These are phyloP conservation scores for Pyrenophora teres DNA, from an alignment of 2,329 filamentous ascomycete species.

Conservation along the genomic window DNA sequence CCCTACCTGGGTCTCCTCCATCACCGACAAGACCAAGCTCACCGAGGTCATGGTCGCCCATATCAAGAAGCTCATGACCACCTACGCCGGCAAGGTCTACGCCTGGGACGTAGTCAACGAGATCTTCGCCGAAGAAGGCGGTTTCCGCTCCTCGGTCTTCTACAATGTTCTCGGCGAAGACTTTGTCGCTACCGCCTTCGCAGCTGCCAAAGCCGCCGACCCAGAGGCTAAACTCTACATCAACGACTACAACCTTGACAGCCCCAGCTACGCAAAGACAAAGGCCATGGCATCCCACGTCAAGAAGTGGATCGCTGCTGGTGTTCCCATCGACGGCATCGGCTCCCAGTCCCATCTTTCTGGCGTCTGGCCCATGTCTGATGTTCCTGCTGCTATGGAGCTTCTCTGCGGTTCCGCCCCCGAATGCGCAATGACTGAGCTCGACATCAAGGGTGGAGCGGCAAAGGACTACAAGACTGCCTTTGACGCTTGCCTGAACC, in stretches of 20 bases:
- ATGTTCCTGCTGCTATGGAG: constrained; percentile 56
- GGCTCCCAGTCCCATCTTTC: constrained; percentile 63
- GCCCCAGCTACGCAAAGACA: constrained; percentile 62
- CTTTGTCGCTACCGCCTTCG: constrained; percentile 72
- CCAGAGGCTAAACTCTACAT: constrained; percentile 73
- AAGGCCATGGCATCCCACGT: constrained; percentile 62
- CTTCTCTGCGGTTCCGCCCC: constrained; percentile 57
- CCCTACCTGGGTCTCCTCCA: constrained; percentile 62
- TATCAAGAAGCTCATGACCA: constrained; percentile 61
- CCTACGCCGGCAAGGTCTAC: constrained; percentile 67
- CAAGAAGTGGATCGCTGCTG: constrained; percentile 65
- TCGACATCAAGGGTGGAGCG: constrained; percentile 66
- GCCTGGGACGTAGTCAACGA: constrained; percentile 53
- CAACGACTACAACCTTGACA: constrained; percentile 71
- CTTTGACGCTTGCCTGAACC: constrained; percentile 60
- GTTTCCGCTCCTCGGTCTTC: constrained; percentile 66
- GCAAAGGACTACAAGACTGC: constrained; percentile 62
- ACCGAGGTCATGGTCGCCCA: constrained; percentile 64
- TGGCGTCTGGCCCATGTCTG: constrained; percentile 51
- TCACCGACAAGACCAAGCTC: constrained; percentile 58
- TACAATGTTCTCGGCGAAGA: constrained; percentile 70
- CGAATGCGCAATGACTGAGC: constrained; percentile 69
- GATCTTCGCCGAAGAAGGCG: constrained; percentile 65
- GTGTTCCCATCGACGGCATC: constrained; percentile 69
- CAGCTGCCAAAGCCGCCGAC: constrained; percentile 68